A percentile compares a stretch with the other conserved stretches of the same genome.
These are phyloP conservation scores for Xylaria sp. DNA, from an alignment of 495 filamentous ascomycete genomes.

Conservation along the genomic window DNA sequence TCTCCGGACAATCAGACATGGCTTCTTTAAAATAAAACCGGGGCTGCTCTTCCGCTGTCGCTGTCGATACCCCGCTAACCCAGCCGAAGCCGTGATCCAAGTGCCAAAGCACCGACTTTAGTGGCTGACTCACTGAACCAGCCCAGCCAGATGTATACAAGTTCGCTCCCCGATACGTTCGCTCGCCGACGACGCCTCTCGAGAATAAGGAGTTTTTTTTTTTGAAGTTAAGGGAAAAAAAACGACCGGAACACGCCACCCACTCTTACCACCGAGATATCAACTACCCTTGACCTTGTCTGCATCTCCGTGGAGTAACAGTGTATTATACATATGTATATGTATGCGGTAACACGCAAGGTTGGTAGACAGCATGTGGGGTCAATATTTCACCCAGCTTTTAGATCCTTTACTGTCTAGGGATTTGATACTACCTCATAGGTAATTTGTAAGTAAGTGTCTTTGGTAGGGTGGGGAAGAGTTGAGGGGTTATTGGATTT, in stretches of 20 bases:
- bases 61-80: constrained; percentile 7
- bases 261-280: constrained; percentile 1
- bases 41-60: not conserved
- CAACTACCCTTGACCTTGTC: not conserved
- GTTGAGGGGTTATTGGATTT: constrained; percentile 17
- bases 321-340: too few species aligned
- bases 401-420: not conserved
- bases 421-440: not conserved
- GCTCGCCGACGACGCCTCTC: not conserved
- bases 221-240: too few species aligned
- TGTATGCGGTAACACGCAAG: not conserved
- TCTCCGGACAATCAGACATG: not conserved
- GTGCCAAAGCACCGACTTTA: not conserved
- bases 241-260: not conserved
- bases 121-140: not conserved
- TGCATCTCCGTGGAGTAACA: not conserved
- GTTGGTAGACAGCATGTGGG: constrained; percentile 4
- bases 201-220: not conserved
- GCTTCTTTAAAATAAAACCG: not conserved
- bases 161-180: not conserved
- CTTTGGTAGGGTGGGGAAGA: not conserved
- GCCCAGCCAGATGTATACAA: not conserved
- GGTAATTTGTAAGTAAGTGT: constrained; percentile 3
- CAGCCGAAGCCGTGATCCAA: constrained; percentile 5
- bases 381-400: not conserved